Evolutionary conservation across 225 moss, liverwort and hornwort species (phyloP), one percentile per base, ranked within the genome.

Genomic region (Marchantia paleacea): DNA sequence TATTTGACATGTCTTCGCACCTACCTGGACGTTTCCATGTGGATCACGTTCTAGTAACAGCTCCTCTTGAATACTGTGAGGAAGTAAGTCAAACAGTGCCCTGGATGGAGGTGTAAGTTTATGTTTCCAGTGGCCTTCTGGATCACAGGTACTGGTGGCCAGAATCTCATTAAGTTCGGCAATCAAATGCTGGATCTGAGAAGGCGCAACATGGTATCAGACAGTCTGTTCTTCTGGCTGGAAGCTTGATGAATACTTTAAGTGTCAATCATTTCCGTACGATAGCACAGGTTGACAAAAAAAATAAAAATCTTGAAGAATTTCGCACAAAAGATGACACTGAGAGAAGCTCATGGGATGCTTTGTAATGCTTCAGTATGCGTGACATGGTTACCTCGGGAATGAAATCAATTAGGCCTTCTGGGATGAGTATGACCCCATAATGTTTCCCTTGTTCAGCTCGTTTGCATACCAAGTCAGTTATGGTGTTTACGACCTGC

Each of bases 351-450:
- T 18, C 57, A 54, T 75, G 5, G 29, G 12, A 55, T 19, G 3
- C 31, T 18, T 69, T 0, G 8, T 31, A n/a, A 39, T 15, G 11
- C n/a, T 51, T 55, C 7, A 20, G 53, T 18, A 69, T 39, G 20
- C 28, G 71, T 53, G 24, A 70, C 58, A 29, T 71, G 12, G 20
- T 11, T 80, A 87, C 87, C 88, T 96, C 94, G 1, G 94, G 94
- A 51, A 96, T 96, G 82, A 96, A 96, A 71, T 96, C 96, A 71
- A 96, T 94, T 62, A 96, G 84, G 8, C 96, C 96, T 86, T 96
- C 96, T 12, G 96, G 96, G 54, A 96, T 92, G 13, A 96, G 90
- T 72, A 96, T 83, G 80, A 96, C 96, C 49, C 96, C 96, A 77
- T 86, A 92, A 60, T 90, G 77, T 73, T 96, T 92, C 51, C 90